Conservation (phyloP, 1,139 yeast genomes). For the Yamadazyma atmosphaerica region DNA sequence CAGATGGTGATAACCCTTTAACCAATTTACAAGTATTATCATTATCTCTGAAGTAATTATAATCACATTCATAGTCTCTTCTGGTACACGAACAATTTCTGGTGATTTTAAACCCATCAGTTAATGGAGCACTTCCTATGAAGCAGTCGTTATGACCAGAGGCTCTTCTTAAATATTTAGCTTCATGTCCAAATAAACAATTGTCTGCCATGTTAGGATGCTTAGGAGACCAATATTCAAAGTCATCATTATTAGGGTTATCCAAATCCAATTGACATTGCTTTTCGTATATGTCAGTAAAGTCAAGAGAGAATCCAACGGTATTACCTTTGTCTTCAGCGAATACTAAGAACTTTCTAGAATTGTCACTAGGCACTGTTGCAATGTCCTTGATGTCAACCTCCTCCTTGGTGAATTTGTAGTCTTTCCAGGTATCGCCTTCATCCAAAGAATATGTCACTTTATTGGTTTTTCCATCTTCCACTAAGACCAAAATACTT, state of each 20-base stretch:
- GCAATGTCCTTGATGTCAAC: conserved; percentile 70
- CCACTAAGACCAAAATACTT: conserved; percentile 73
- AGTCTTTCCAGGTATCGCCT: conserved; percentile 76
- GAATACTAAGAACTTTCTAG: conserved; percentile 61
- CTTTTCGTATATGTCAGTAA: conserved; percentile 59
- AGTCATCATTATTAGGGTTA: conserved; percentile 65
- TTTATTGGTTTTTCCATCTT: conserved; percentile 55
- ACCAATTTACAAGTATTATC: conserved; percentile 90
- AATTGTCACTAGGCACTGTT: conserved; percentile 88
- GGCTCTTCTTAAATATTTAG: conserved; percentile 72
- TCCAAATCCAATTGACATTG: conserved; percentile 72
- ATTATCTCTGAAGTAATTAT: conserved; percentile 63
- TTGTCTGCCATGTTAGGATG: conserved; percentile 61
- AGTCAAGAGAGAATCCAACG: conserved; percentile 61
- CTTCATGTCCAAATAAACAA: conserved; percentile 90
- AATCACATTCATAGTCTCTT: conserved; percentile 92
- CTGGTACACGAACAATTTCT: conserved; percentile 84
- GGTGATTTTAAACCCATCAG: conserved; percentile 57
- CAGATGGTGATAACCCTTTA: conserved; percentile 66
- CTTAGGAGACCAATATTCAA: conserved; percentile 78
- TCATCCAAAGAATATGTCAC: conserved; percentile 72
- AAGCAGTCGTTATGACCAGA: conserved; percentile 66
- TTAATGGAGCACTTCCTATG: conserved; percentile 73
- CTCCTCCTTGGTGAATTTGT: conserved; percentile 57
- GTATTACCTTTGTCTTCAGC: conserved; percentile 23